These are phyloP conservation scores for Chlamydomonas reinhardtii DNA, from an alignment of 163 green algal species.

Conservation along the genomic window DNA sequence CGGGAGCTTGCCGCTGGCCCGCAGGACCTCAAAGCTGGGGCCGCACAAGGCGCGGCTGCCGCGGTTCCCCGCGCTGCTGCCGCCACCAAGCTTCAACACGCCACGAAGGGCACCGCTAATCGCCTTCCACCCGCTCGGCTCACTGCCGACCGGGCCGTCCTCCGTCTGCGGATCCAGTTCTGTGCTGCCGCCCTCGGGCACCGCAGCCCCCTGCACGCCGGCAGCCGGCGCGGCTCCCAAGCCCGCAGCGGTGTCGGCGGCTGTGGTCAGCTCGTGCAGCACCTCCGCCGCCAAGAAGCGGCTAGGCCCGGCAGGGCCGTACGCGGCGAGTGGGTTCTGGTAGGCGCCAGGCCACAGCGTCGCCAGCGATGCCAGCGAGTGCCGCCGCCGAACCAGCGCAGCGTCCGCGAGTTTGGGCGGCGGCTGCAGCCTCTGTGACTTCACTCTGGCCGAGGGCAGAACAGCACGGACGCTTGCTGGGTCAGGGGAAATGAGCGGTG, in stretches of 20 bases:
- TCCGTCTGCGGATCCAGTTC: too few relatives aligned
- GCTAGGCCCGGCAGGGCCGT: background rate
- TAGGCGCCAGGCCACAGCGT: background rate
- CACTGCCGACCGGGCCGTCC: too few relatives aligned
- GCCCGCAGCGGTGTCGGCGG: background rate
- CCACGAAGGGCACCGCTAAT: too few relatives aligned
- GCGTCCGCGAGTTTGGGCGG: background rate
- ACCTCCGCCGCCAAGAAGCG: constrained; percentile 10
- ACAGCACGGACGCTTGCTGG: too few relatives aligned
- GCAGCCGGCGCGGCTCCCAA: background rate
- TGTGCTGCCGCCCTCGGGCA: too few relatives aligned
- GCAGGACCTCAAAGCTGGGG: background rate
- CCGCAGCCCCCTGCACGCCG: too few relatives aligned
- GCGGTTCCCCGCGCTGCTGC: too few relatives aligned
- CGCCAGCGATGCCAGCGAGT: background rate
- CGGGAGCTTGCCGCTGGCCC: too few relatives aligned
- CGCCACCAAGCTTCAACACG: background rate
- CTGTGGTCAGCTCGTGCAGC: background rate
- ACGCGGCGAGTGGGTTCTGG: background rate
- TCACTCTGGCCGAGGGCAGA: too few relatives aligned
- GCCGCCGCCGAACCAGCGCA: background rate
- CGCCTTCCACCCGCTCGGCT: too few relatives aligned
- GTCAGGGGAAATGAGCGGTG: too few relatives aligned
- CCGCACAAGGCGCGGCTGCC: too few relatives aligned
- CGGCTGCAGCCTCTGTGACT: background rate